Base-by-base conservation (phyloP, 2,329 filamentous ascomycete species). In the Claviceps sorghi region DNA sequence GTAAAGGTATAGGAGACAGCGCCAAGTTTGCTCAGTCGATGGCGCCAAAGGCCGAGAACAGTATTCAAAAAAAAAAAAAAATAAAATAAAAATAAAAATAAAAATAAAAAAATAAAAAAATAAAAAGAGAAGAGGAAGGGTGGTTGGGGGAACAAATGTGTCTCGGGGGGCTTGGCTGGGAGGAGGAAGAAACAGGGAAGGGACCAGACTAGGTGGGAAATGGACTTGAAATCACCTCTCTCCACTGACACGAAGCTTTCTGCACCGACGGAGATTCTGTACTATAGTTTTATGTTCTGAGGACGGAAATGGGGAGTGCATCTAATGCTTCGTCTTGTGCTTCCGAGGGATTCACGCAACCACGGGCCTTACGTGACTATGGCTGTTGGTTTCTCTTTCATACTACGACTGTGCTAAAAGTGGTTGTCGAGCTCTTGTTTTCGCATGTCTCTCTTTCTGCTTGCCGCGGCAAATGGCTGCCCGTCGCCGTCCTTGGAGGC, bases 1-100 rank as follows among this genome's bases (percentile, higher is more conserved):
- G 71, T 67, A 52, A 51, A n/a, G 11, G 32, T 1, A 19, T 8
- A 13, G 10, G 41, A 19, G 17, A n/a, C 13, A 11, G 13, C 22
- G 17, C 22, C 13, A 22, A 29, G 42, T 29, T 9, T n/a, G 21
- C 15, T 29, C 19, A 19, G 41, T 22, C 22, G 41, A 29, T 29
- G 15, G 13, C 15, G 7, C 22, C 19, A 13, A 43, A 43, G 22
- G 41, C n/a, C n/a, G n/a, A n/a, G n/a, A n/a, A n/a, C n/a, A n/a
- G n/a, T n/a, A n/a, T n/a, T n/a, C n/a, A n/a, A n/a, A n/a, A n/a
- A n/a, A n/a, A n/a, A n/a, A n/a, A n/a, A n/a, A n/a, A n/a, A n/a
- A n/a, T n/a, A n/a, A n/a, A n/a, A n/a, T n/a, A n/a, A n/a, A n/a
- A n/a, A n/a, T n/a, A n/a, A n/a, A n/a, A n/a, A n/a, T n/a, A n/a